Evolutionary conservation across 2,329 filamentous ascomycete genomes (phyloP), one percentile per base, ranked within the genome.

Genomic region (Verticillium klebahnii): DNA sequence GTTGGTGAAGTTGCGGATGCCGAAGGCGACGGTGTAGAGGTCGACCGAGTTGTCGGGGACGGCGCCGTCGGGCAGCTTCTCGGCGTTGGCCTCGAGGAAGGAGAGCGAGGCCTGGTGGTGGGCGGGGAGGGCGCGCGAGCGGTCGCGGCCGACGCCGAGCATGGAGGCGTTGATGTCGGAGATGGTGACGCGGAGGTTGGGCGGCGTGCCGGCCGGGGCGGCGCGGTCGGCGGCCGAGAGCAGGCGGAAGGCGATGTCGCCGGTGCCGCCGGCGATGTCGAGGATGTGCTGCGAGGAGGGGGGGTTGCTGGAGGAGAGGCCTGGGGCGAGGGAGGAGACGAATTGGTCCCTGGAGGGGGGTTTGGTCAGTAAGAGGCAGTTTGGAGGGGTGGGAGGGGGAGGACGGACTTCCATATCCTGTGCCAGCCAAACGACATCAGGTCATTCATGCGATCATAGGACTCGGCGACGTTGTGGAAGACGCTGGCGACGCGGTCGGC

Each of bases 391-490:
- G 12, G 56, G n/a, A 45, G 19, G 52, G 29, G 52, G 40, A 36
- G 14, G 56, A 75, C 82, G 58, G 68, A 85, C 85, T 89, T 99
- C 95, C 95, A 99, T 40, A 99, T 81, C 54, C 95, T 90, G 76
- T 99, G 95, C 78, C 97, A 93, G 61, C 95, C 95, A 57, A 99
- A 86, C 8, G 95, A 98, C 95, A 99, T 99, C 68, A 98, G 85
- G 75, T 99, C 95, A 79, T 99, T 99, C 95, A 99, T 99, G 65
- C 89, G 90, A 77, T 99, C 95, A 78, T 99, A 99, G 19, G 90
- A 92, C 65, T 91, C 88, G 68, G 95, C 95, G 50, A 99, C 95
- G 67, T 90, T 97, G 75, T 92, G 94, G 80, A 99, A 99, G 62
- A 99, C 95, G 52, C 86, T 87, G 63, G 90, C 90, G 50, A 97